Base-by-base conservation (phyloP, 2,329 filamentous ascomycete species). In the Colletotrichum lindemuthianum region DNA sequence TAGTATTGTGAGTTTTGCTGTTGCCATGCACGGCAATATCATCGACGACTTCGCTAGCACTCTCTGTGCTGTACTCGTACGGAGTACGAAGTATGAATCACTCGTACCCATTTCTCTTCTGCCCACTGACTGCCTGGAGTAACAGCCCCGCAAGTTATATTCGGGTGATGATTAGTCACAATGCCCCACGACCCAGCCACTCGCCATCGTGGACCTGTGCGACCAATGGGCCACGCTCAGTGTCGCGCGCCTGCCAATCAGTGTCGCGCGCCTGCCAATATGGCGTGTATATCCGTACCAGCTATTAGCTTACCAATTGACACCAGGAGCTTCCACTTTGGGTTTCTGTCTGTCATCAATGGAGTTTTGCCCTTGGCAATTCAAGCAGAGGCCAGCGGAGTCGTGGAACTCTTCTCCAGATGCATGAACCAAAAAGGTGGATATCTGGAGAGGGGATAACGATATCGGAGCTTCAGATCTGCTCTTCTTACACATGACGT, bases 401-500 rank as follows among this genome's bases (percentile, higher is more conserved):
- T 32, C 57, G 45, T 65, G 61, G 58, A 61, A 65, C 45, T 52
- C 8, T 47, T 52, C 40, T 39, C 61, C 61, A 52, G 57, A 9
- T 50, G 51, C 33, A 61, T 57, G 33, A 24, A 36, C 6, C n/a
- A 40, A 8, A 6, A 24, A 12, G 24, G 51, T 63, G 58, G 58
- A 48, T 61, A 61, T 56, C 36, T 33, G 51, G 44, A 36, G 40
- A 34, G 36, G 52, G 16, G 43, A n/a, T 24, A 44, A 65, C 52
- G 63, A 65, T 48, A 65, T 65, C 63, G 59, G 63, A 65, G 55
- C 16, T 15, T 40, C 15, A 16, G 24, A 48, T 58, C 32, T 40
- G 10, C 24, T 47, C 13, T 15, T 40, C 15, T 45, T 39, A 24
- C 8, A 33, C 6, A 34, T 61, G 11, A 51, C 50, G 49, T 55